Evolutionary conservation across 371 early-diverging fungal species (phyloP).

Genomic region (Circinella minor): DNA sequence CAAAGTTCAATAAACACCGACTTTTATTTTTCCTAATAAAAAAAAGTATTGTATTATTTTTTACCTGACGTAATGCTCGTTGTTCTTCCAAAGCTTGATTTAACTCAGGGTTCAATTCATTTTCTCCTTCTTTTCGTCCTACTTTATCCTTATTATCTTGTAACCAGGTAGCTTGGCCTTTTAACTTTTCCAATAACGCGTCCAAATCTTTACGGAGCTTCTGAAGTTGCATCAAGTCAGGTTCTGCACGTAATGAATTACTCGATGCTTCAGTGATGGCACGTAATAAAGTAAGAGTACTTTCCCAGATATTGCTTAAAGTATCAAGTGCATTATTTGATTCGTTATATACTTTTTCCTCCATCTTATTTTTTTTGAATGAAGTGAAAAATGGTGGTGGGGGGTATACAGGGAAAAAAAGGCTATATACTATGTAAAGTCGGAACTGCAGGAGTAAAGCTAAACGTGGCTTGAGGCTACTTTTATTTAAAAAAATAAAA

Average conservation of each 20-base stretch:
- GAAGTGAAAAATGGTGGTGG: neutral
- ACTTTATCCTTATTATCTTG: conserved; percentile 20
- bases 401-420: neutral
- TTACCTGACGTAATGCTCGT: conserved; percentile 25
- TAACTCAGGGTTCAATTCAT: conserved; percentile 9
- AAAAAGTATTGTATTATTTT: neutral
- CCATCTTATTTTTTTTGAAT: neutral
- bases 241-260: conserved; percentile 42
- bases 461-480: neutral
- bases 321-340: conserved; percentile 35
- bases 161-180: conserved; percentile 31
- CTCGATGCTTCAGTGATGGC: conserved; percentile 37
- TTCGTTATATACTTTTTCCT: conserved; percentile 26
- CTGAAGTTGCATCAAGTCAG: conserved; percentile 37
- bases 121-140: conserved; percentile 4
- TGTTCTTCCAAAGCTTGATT: conserved; percentile 21
- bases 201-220: conserved; percentile 41
- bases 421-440: neutral
- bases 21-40: no score
- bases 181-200: conserved; percentile 24
- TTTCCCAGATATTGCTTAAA: conserved; percentile 42
- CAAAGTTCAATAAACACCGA: neutral
- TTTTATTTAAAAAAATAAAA: neutral
- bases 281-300: conserved; percentile 37
- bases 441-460: neutral